Percentiles rank a stretch among this genome's conserved stretches.
Evolutionary conservation across 2,329 filamentous ascomycete species (phyloP).

Genomic region (Stagonosporopsis tanaceti): DNA sequence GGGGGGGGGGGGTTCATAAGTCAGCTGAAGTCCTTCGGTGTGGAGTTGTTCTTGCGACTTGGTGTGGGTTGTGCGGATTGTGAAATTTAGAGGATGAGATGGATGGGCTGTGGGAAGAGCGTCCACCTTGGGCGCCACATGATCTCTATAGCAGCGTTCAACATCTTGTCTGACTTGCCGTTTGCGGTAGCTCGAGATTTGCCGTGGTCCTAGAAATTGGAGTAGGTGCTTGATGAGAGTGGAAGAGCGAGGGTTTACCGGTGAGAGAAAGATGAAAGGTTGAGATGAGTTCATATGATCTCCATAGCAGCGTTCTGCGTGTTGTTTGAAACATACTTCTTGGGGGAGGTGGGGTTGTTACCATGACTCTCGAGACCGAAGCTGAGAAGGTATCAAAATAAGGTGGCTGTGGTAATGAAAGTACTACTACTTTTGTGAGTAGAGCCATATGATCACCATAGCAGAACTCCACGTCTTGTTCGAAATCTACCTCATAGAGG

Average conservation of each 20-base stretch:
- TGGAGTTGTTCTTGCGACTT: too few relatives aligned
- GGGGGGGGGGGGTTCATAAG: too few relatives aligned
- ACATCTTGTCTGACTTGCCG: slow-evolving; percentile 1
- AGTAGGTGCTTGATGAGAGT: not conserved
- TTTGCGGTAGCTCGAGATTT: not conserved
- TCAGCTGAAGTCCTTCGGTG: too few relatives aligned
- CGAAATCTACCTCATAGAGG: not conserved
- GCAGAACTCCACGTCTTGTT: not conserved
- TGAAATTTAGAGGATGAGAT: not conserved
- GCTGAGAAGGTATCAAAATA: not conserved
- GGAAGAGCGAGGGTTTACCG: not conserved
- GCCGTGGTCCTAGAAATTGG: not conserved
- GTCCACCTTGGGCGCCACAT: not conserved
- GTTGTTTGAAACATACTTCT: not conserved
- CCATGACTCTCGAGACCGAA: not conserved
- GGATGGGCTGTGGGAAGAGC: too few relatives aligned
- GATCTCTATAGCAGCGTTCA: slow-evolving; percentile 10
- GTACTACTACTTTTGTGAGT: not conserved
- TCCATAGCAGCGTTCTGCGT: not conserved
- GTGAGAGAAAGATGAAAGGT: not conserved
- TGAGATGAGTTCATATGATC: not conserved
- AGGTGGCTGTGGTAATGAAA: not conserved
- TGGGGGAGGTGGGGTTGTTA: not conserved
- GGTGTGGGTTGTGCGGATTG: not conserved
- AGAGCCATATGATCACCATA: not conserved